Evolutionary conservation across 1,284 basidiomycete species (phyloP).

Genomic region (Ustilago xerochloae): DNA sequence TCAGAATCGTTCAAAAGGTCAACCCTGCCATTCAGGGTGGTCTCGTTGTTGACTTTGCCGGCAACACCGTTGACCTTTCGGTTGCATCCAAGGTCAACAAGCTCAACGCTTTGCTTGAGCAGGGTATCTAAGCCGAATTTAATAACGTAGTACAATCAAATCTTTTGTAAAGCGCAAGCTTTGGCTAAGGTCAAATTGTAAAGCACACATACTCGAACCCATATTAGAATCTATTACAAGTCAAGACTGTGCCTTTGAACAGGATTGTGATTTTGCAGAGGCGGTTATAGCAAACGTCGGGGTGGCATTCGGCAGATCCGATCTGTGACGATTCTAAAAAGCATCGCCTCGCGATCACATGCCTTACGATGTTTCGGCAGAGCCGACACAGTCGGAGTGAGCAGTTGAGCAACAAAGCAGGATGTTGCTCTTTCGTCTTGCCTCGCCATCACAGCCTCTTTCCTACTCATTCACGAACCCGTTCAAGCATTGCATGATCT

Average conservation of each 20-base stretch:
- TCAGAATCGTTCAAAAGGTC: slow-evolving; percentile 66
- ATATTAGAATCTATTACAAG: neutral
- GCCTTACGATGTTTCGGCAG: too few relatives aligned
- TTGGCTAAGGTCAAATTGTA: neutral
- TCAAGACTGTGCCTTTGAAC: neutral
- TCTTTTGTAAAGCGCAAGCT: neutral
- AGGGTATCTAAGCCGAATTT: slow-evolving; percentile 33
- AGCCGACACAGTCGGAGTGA: too few relatives aligned
- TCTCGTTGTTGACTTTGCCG: slow-evolving; percentile 94
- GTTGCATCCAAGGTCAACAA: slow-evolving; percentile 92
- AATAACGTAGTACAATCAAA: neutral
- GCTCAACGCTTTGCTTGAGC: slow-evolving; percentile 82
- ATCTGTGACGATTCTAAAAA: too few relatives aligned
- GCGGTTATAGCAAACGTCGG: too few relatives aligned
- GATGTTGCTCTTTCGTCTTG: too few relatives aligned
- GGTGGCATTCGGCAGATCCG: too few relatives aligned
- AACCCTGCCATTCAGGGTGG: slow-evolving; percentile 72
- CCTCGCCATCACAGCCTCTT: too few relatives aligned
- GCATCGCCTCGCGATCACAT: too few relatives aligned
- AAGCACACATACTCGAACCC: slow-evolving; percentile 1
- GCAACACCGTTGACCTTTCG: slow-evolving; percentile 95
- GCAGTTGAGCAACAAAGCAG: too few relatives aligned
- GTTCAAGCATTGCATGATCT: too few relatives aligned
- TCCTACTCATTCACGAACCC: too few relatives aligned
- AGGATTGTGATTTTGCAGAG: too few relatives aligned